These are phyloP conservation scores for Barnettozyma siamensis DNA, from an alignment of 805 yeast species.

Conservation along the genomic window DNA sequence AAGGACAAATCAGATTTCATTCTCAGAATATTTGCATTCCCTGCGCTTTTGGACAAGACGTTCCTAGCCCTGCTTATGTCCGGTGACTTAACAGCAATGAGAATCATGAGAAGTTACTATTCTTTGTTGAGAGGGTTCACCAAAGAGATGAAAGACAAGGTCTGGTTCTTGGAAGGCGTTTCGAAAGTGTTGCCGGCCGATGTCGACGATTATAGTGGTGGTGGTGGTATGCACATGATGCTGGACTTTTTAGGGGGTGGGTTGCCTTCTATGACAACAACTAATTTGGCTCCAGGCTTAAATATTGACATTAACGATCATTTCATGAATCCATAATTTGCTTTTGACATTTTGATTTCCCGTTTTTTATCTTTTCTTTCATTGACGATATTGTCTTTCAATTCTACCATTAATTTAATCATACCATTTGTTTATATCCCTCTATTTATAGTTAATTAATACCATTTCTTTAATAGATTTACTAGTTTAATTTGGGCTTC, in stretches of 20 bases:
- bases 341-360: background rate
- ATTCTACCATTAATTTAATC: background rate
- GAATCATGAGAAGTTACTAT: constrained; percentile 87
- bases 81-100: constrained; percentile 83
- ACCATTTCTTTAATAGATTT: too few relatives aligned
- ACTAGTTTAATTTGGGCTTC: too few relatives aligned
- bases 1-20: constrained; percentile 81
- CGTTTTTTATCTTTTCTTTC: background rate
- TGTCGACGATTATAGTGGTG: constrained; percentile 85
- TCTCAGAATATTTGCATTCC: constrained; percentile 83
- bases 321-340: constrained; percentile 22
- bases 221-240: constrained; percentile 93
- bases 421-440: too few relatives aligned
- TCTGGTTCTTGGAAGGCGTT: constrained; percentile 93
- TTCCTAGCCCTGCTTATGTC: constrained; percentile 73
- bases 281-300: constrained; percentile 28
- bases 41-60: constrained; percentile 80
- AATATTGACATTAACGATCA: constrained; percentile 25
- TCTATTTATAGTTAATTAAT: background rate
- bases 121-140: constrained; percentile 75
- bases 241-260: constrained; percentile 77
- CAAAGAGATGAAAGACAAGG: constrained; percentile 79
- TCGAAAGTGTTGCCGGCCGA: constrained; percentile 84
- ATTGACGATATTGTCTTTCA: background rate
- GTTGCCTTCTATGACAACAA: constrained; percentile 41